These are phyloP conservation scores for Ilyonectria destructans DNA, from an alignment of 2,329 filamentous ascomycete genomes.

Conservation along the genomic window DNA sequence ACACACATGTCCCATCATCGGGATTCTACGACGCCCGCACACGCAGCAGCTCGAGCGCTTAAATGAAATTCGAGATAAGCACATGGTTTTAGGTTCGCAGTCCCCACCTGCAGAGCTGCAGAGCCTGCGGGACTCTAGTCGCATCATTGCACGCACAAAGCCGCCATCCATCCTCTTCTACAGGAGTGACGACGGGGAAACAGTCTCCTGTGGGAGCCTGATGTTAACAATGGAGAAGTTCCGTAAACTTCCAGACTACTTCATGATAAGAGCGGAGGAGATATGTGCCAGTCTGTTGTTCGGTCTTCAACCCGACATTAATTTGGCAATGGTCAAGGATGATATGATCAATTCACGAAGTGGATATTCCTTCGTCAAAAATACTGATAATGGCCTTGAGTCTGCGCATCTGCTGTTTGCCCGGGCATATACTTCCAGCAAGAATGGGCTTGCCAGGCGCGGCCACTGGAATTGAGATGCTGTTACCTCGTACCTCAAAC, in stretches of 20 bases:
- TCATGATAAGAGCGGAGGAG: not conserved
- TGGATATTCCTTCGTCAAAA: not conserved
- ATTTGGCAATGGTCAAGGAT: not conserved
- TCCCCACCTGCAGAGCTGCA: not conserved
- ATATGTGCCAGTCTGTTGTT: not conserved
- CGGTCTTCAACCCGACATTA: not conserved
- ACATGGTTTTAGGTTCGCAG: slow-evolving; percentile 10
- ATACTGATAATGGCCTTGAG: not conserved
- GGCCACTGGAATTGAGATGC: not conserved
- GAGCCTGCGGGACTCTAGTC: not conserved
- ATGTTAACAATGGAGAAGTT: not conserved
- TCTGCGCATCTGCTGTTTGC: not conserved
- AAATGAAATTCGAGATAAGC: not conserved
- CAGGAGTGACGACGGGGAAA: slow-evolving; percentile 4
- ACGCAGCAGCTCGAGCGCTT: slow-evolving; percentile 1
- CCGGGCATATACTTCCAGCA: not conserved
- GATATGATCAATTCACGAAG: not conserved
- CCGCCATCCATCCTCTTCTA: not conserved
- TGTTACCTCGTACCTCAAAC: too few species aligned
- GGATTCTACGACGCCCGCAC: not conserved
- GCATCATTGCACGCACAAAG: not conserved
- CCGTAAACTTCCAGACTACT: not conserved
- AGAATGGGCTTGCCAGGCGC: not conserved
- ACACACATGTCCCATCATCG: not conserved
- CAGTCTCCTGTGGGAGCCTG: not conserved